A percentile compares a stretch with the other conserved stretches of the same genome.
Evolutionary conservation across 108 stramenopile genomes (phyloP).

Genomic region (Schizochytrium sp.): DNA sequence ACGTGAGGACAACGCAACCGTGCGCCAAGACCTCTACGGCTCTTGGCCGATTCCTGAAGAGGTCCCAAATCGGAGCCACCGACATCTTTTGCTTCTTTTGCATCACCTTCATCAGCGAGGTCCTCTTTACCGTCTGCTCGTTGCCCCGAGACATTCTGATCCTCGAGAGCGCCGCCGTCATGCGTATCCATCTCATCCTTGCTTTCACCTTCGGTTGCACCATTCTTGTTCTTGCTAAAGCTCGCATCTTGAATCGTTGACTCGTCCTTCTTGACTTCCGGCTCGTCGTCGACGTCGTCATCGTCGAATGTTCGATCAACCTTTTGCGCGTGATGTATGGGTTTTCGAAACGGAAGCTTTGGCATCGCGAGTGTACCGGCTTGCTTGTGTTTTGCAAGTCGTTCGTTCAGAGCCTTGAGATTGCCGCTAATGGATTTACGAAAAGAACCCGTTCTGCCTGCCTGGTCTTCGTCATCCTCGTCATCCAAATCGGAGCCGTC

Average conservation of each 20-base stretch:
- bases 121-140: no score
- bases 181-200: no score
- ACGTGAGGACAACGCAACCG: no score
- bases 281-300: conserved; percentile 37
- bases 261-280: conserved; percentile 51
- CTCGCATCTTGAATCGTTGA: conserved; percentile 33
- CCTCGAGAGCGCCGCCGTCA: no score
- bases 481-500: neutral
- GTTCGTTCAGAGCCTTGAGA: neutral
- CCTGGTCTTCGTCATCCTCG: neutral
- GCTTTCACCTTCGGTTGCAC: conserved; percentile 26
- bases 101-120: neutral
- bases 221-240: no score
- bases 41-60: neutral
- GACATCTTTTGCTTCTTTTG: neutral
- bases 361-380: neutral
- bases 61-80: neutral
- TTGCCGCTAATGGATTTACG: neutral
- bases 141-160: no score
- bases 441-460: neutral
- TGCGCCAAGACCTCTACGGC: no score
- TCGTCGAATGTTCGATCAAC: neutral
- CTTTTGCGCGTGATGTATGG: neutral
- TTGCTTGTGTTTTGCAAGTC: neutral
- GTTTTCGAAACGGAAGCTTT: neutral